phyloP scores from a whole-genome alignment of 1,284 basidiomycete genomes.

The Malassezia obtusa region DNA sequence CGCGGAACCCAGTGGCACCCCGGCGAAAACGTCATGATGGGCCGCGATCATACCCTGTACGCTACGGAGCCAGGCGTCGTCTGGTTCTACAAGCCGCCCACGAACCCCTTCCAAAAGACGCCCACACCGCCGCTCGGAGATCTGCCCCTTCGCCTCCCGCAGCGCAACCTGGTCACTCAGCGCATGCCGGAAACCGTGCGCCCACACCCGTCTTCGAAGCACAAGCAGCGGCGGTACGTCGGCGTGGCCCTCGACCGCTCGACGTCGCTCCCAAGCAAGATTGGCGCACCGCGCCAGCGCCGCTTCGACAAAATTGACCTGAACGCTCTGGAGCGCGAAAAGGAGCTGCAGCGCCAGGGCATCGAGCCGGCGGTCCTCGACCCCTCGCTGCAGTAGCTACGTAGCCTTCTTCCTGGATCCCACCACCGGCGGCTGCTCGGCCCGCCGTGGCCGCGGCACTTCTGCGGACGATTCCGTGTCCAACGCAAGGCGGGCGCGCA shows the following conservation, averaged over 20 bases:
- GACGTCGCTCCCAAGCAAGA: constrained; percentile 22
- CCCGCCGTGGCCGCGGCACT: background rate
- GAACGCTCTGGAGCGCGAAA: constrained; percentile 25
- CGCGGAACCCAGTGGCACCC: constrained; percentile 46
- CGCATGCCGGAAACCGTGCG: constrained; percentile 3
- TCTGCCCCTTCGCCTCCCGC: constrained; percentile 24
- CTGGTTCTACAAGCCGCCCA: constrained; percentile 33
- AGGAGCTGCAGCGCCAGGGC: constrained; percentile 12
- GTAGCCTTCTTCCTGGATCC: background rate
- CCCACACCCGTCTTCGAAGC: constrained; percentile 36
- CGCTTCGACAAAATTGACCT: constrained; percentile 40
- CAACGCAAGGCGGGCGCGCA: constrained; percentile 28
- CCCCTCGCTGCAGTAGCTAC: constrained; percentile 3
- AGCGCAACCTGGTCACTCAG: constrained; percentile 10
- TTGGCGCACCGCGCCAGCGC: constrained; percentile 24
- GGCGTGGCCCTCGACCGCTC: constrained; percentile 34
- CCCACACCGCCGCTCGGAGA: constrained; percentile 13
- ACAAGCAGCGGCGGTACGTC: constrained; percentile 34
- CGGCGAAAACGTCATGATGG: constrained; percentile 41
- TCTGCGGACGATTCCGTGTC: background rate
- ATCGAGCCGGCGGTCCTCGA: constrained; percentile 11
- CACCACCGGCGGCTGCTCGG: background rate
- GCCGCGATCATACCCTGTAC: constrained; percentile 46
- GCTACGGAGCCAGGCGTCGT: constrained; percentile 42
- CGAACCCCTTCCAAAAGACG: background rate